Percentiles rank a stretch among this genome's conserved stretches.
Conservation (phyloP, 148 eudicot genomes). For the Talinum fruticosum region DNA sequence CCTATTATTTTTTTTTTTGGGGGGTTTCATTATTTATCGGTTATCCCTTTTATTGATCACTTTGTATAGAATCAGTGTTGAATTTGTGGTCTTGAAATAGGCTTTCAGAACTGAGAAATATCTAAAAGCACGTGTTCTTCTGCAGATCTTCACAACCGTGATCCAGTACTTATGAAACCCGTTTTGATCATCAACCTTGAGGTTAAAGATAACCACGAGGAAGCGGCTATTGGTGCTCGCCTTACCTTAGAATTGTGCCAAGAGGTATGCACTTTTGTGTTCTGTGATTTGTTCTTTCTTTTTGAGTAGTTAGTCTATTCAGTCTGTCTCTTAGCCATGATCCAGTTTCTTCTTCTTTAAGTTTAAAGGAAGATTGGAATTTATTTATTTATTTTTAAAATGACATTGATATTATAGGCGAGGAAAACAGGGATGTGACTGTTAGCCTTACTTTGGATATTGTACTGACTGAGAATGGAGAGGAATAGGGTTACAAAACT, state of each 20-base stretch:
- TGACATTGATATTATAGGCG: background rate
- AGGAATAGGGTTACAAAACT: background rate
- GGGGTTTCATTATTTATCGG: too few relatives aligned
- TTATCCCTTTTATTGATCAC: background rate
- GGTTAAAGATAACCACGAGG: conserved; percentile 97
- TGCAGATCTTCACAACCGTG: conserved; percentile 82
- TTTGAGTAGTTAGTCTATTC: background rate
- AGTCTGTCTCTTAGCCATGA: background rate
- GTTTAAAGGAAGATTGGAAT: background rate
- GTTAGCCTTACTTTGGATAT: background rate
- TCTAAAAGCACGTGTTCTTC: background rate
- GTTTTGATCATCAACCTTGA: conserved; percentile 81
- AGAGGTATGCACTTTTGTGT: conserved; percentile 43
- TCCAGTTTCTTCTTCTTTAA: background rate
- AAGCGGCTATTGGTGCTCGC: conserved; percentile 89
- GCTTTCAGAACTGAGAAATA: background rate
- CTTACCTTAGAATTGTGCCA: conserved; percentile 77
- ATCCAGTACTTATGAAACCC: conserved; percentile 74
- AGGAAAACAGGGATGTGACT: background rate
- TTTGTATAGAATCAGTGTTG: background rate
- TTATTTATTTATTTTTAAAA: too few relatives aligned
- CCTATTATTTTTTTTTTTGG: too few relatives aligned
- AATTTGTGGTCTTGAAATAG: background rate
- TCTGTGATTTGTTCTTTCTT: background rate
- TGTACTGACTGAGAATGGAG: background rate